Conservation (phyloP, 345 rosid genomes). For the Reutealis trisperma region DNA sequence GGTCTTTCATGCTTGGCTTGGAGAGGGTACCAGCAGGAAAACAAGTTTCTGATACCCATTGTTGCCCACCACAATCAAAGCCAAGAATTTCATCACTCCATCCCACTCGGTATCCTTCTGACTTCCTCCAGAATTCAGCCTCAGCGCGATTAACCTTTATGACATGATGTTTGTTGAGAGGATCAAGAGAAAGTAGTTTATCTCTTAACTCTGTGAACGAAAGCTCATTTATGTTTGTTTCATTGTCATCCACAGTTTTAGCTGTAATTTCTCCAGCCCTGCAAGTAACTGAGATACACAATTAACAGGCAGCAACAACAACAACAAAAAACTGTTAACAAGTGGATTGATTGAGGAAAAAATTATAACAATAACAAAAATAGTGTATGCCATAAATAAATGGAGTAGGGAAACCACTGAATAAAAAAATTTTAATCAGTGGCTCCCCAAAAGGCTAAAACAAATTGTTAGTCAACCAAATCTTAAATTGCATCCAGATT, state of each 20-base stretch:
- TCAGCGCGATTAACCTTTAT: constrained; percentile 79
- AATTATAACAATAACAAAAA: no score
- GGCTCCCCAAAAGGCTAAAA: not conserved
- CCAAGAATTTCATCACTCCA: constrained; percentile 99
- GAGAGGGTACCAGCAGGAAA: constrained; percentile 88
- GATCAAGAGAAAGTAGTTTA: constrained; percentile 86
- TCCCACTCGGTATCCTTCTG: constrained; percentile 93
- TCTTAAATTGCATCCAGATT: not conserved
- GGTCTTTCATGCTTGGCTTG: constrained; percentile 88
- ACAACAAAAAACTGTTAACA: not conserved
- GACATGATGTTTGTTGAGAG: constrained; percentile 82
- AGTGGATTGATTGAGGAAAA: not conserved
- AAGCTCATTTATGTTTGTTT: constrained; percentile 63
- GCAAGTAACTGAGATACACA: constrained; percentile 31
- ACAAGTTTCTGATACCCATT: constrained; percentile 98
- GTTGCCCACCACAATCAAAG: constrained; percentile 99
- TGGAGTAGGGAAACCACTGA: not conserved
- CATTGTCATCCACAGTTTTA: constrained; percentile 45
- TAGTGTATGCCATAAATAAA: not conserved
- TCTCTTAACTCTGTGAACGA: constrained; percentile 91
- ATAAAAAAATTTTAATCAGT: not conserved
- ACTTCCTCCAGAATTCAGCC: constrained; percentile 95
- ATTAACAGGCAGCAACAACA: constrained; percentile 14
- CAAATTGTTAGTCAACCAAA: not conserved
- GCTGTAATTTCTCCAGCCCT: constrained; percentile 49